Base-by-base conservation (phyloP, 2,329 filamentous ascomycete species). In the Leptoxyphium fumago region DNA sequence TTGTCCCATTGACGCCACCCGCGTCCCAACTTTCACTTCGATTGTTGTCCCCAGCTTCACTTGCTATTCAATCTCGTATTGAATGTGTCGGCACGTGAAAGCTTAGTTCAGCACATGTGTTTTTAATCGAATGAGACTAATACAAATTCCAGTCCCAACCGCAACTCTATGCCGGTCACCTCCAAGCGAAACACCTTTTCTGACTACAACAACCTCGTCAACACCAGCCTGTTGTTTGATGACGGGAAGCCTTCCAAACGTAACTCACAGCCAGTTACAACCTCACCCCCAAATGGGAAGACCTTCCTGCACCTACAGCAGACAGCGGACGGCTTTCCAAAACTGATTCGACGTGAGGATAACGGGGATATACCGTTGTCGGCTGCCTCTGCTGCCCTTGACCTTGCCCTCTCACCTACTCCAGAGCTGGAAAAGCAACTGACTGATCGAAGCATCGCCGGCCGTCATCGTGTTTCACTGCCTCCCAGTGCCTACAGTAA, bases 81-180 rank as follows among this genome's bases (percentile, higher is more conserved):
- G 21, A 26, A 26, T 7, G 3, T 7, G 7, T 26, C 7, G 7
- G 3, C 21, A 26, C 21, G 21, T 26, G 21, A 26, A 26, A 26
- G 21, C 21, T 4, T 26, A 26, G 3, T 26, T 26, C 21, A 26
- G 21, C 21, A 26, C 21, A 26, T 26, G 21, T 26, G 21, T 38
- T 4, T 9, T 38, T n/a, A 6, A 9, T 38, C 34, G 34, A 38
- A n/a, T 38, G 34, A n/a, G 13, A 9, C 13, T 38, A 6, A 38
- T n/a, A n/a, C 6, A 38, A 38, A 38, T 43, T 41, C 17, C 54
- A 93, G 85, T 52, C 72, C 81, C 48, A 93, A 94, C 61, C 82
- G 89, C 51, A 94, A 94, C 64, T 95, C 89, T 4, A 88, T 95
- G 83, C 89, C 89, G 29, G 83, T 89, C 42, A 85, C 82, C 40